Base-by-base conservation (phyloP, 306 rosid species). In the Pachyrhizus erosus region DNA sequence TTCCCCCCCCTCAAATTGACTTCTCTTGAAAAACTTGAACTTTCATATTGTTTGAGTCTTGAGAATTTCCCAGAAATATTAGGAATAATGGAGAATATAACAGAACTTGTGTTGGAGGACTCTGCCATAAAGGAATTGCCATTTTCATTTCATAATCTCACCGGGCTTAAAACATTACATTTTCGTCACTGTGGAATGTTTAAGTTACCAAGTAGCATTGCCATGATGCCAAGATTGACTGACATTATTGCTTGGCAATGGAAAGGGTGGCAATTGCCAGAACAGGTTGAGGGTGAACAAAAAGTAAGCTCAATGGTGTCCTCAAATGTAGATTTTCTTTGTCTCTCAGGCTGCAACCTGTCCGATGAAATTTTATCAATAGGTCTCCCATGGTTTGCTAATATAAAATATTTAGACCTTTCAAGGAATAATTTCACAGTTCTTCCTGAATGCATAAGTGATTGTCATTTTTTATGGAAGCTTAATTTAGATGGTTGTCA, bases 61-160 rank as follows among this genome's bases (percentile, higher is more conserved):
- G 31, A 34, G 46, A 17, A 15, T 8, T 62, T 82, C 21, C 85
- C 85, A 23, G 76, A 82, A 73, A 51, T 82, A 23, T 18, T 66
- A 27, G 85, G 13, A 39, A 27, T 11, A 14, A 82, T 82, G 76
- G 70, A 75, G 39, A 51, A 42, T 17, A 10, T 82, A 21, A 40
- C 24, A 2, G 0, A 3, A 0, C 54, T 82, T 52, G 0, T 7
- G 3, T 26, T 82, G 24, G 0, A 7, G 0, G 1, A 0, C 0
- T 37, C 61, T 7, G 1, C 31, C 9, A 5, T 65, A 9, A 7
- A 27, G 2, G 23, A 65, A 26, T 27, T 74, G 20, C 80, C 85
- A 34, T 51, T 4, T 42, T 80, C 78, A 27, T 23, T 71, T 40
- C 27, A 9, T 27, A 58, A 80, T 24, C 67, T 78, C 5, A 31